phyloP scores from a whole-genome alignment of 495 filamentous ascomycete species.

The Amniculicola lignicola region DNA sequence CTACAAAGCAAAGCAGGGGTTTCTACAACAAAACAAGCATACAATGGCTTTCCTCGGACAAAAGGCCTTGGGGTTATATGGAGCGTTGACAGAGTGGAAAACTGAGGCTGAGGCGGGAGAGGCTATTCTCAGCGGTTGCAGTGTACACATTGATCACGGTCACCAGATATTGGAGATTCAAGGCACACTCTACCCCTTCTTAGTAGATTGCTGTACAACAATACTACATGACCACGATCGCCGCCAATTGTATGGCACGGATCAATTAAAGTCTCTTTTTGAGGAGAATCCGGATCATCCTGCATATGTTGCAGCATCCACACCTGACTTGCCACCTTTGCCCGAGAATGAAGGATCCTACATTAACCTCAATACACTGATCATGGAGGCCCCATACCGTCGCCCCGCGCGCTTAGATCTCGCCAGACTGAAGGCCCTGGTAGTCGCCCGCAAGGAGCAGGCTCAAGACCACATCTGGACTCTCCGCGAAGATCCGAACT shows the following conservation, averaged over 20 bases:
- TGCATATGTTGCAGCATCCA: constrained; percentile 25
- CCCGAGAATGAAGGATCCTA: constrained; percentile 10
- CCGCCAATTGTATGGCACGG: too few species aligned
- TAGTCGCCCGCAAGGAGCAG: constrained; percentile 39
- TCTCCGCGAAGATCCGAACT: constrained; percentile 53
- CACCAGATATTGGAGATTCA: constrained; percentile 45
- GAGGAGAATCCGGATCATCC: constrained; percentile 18
- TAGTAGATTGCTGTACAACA: constrained; percentile 39
- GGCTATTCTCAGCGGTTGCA: background rate
- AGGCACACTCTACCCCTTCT: constrained; percentile 44
- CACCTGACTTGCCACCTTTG: constrained; percentile 33
- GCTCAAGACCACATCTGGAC: constrained; percentile 51
- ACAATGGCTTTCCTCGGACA: background rate
- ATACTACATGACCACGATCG: constrained; percentile 52
- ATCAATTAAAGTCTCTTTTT: too few species aligned
- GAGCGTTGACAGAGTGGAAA: background rate
- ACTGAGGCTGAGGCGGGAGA: background rate
- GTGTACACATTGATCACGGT: background rate
- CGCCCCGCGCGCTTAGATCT: constrained; percentile 45
- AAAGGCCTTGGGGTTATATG: background rate
- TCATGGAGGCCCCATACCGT: constrained; percentile 49
- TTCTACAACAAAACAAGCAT: background rate
- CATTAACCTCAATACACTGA: constrained; percentile 35
- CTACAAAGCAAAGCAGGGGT: background rate
- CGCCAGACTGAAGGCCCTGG: constrained; percentile 39